phyloP scores from a whole-genome alignment of 2,329 filamentous ascomycete genomes.

The Coleophoma cylindrospora region DNA sequence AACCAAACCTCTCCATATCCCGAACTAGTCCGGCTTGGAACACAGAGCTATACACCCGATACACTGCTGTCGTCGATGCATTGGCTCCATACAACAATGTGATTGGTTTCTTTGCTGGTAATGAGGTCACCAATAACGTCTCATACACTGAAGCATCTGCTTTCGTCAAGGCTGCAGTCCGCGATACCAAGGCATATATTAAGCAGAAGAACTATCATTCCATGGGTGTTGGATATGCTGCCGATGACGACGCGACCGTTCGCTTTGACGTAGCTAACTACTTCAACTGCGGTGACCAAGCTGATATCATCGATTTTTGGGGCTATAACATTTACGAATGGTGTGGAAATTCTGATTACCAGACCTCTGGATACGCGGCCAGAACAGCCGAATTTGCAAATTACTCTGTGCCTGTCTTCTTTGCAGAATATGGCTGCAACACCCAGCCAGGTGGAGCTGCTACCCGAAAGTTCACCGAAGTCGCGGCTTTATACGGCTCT shows the following conservation, averaged over 20 bases:
- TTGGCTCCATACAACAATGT: slow-evolving; percentile 81
- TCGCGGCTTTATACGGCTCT: slow-evolving; percentile 69
- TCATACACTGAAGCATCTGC: slow-evolving; percentile 87
- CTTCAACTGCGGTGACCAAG: slow-evolving; percentile 78
- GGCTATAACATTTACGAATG: slow-evolving; percentile 99
- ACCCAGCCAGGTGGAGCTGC: slow-evolving; percentile 37
- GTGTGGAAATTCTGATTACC: slow-evolving; percentile 80
- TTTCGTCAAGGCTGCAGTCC: slow-evolving; percentile 94
- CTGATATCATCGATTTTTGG: slow-evolving; percentile 83
- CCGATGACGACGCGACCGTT: slow-evolving; percentile 83
- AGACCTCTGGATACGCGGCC: slow-evolving; percentile 70
- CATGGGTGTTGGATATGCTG: slow-evolving; percentile 89
- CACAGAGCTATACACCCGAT: slow-evolving; percentile 69
- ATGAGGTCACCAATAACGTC: slow-evolving; percentile 86
- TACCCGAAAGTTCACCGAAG: slow-evolving; percentile 75
- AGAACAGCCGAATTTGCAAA: slow-evolving; percentile 79
- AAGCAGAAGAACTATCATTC: slow-evolving; percentile 67
- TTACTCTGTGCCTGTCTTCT: slow-evolving; percentile 93
- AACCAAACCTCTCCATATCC: slow-evolving; percentile 80
- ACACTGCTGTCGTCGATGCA: slow-evolving; percentile 77
- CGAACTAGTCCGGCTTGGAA: slow-evolving; percentile 77
- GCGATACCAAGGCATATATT: slow-evolving; percentile 93
- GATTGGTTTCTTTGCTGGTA: slow-evolving; percentile 96
- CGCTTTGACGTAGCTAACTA: slow-evolving; percentile 79
- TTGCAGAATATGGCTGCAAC: slow-evolving; percentile 98